Base-by-base conservation (phyloP, 352 stramenopile species). In the Plasmopara halstedii region DNA sequence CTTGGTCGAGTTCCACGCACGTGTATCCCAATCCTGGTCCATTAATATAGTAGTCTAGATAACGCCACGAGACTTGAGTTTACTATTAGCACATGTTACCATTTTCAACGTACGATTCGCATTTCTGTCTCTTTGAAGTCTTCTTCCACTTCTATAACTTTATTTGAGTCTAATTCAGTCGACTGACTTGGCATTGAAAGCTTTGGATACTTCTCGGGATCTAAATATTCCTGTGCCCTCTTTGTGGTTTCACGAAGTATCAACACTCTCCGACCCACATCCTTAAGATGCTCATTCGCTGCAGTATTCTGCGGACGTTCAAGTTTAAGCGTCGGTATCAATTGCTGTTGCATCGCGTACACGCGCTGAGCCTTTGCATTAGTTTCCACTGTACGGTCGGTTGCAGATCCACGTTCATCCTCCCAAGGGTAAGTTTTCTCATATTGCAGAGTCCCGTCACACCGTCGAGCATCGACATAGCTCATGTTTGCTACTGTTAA, bases 1-100 rank as follows among this genome's bases (percentile, higher is more conserved):
- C 37, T 87, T 88, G 14, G 56, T 53, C 1, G 26, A 42, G 26
- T 84, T 88, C 76, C 76, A 91, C 14, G 48, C 53, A 7, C 68
- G 70, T 0, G 76, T 88, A 50, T 88, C 76, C 76, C 80, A 91
- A 70, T 91, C 76, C 42, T 88, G 70, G 18, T 85, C 77, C 68
- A 88, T 72, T 4, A 86, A 56, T 69, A 91, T 86, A 7, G 52
- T 76, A 33, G 78, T 64, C 80, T 91, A 46, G 0, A 46, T 22
- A 8, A 3, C 13, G 14, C 20, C n/a, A 43, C 11, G 25, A 29
- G 11, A 29, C 23, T 29, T 29, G 3, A 29, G 3, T 11, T 29
- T 2, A 29, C 25, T 11, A 29, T 29, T 10, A 29, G 1, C 7
- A 29, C 3, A 29, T 29, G 25, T 29, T 6, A 39, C 33, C 13